Conservation (phyloP, 164 flowering plant species). For the Sextonia rubra region DNA sequence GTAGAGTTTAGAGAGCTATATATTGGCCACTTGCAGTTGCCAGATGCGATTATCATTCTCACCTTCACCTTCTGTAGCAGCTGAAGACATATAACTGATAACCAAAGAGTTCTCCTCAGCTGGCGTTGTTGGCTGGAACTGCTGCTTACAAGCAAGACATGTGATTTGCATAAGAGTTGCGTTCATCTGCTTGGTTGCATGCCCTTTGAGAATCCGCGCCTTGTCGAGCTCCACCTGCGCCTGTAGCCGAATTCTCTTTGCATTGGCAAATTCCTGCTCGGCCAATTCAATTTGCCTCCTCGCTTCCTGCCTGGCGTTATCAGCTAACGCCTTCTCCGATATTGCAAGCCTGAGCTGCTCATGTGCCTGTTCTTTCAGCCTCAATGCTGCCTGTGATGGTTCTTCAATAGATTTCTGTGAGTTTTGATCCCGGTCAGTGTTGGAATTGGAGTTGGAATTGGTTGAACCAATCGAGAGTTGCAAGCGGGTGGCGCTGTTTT, state of each 20-base stretch:
- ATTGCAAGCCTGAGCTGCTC: slow-evolving; percentile 60
- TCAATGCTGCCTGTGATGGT: background rate
- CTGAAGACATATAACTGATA: slow-evolving; percentile 59
- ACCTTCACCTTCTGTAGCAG: slow-evolving; percentile 56
- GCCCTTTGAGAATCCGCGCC: slow-evolving; percentile 60
- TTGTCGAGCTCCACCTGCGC: slow-evolving; percentile 76
- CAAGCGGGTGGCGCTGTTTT: slow-evolving; percentile 49
- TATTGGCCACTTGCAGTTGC: slow-evolving; percentile 11
- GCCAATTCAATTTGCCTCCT: slow-evolving; percentile 73
- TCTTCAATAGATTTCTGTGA: slow-evolving; percentile 10
- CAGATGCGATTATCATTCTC: slow-evolving; percentile 30
- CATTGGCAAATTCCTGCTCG: slow-evolving; percentile 72
- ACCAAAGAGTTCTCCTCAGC: slow-evolving; percentile 41
- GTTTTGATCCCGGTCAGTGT: slow-evolving; percentile 1
- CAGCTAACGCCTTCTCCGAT: slow-evolving; percentile 69
- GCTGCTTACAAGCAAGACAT: slow-evolving; percentile 74
- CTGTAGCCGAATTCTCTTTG: slow-evolving; percentile 76
- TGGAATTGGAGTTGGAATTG: slow-evolving; percentile 6
- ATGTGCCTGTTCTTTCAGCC: slow-evolving; percentile 42
- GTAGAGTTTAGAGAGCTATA: background rate
- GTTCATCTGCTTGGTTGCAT: slow-evolving; percentile 60
- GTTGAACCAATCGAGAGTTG: slow-evolving; percentile 75
- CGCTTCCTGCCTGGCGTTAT: slow-evolving; percentile 67
- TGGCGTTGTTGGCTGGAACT: slow-evolving; percentile 32
- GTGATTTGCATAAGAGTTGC: slow-evolving; percentile 63